Evolutionary conservation across 2,329 filamentous ascomycete species (phyloP), one percentile per base, ranked within the genome.

Genomic region (Xylariales sp.): DNA sequence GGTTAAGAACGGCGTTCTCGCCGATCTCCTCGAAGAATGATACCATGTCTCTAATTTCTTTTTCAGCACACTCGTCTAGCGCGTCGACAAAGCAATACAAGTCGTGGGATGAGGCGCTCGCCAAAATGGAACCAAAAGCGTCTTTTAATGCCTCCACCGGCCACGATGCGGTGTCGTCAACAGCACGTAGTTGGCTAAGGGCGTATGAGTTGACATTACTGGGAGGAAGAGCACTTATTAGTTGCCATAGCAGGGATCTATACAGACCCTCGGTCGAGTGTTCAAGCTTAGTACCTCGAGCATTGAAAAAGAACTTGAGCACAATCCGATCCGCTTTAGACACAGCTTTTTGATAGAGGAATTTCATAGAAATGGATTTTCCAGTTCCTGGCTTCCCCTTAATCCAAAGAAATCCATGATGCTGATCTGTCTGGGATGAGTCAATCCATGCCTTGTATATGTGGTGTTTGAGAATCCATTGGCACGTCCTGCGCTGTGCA

Each of bases 241-340:
- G 43, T 32, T 69, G 67, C 49, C 28, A 63, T 7, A 69, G n/a
- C 8, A 69, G 30, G 23, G 67, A 65, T n/a, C 67, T 56, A 48
- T 65, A 69, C 45, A 65, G 53, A 5, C 67, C 67, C 36, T 69
- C 63, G 1, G 34, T 63, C 14, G 62, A 62, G 14, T 57, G 53
- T 36, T 63, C 56, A 7, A 60, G 54, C 8, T 45, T 4, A 14
- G 7, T 18, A 5, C 67, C 67, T n/a, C 62, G 49, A 6, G 67
- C 67, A 28, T 63, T 63, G n/a, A 86, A 86, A 74, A 85, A 86
- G 74, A 84, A 86, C 0, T 80, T 81, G 0, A 84, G 63, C 0
- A 82, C 69, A 0, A 76, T 48, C 0, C 67, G 64, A 14, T 72
- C 67, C 2, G 55, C 32, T 30, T 71, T 74, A 23, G 58, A 69